Conservation (phyloP, 495 filamentous ascomycete genomes). For the Hypomontagnella monticulosa region DNA sequence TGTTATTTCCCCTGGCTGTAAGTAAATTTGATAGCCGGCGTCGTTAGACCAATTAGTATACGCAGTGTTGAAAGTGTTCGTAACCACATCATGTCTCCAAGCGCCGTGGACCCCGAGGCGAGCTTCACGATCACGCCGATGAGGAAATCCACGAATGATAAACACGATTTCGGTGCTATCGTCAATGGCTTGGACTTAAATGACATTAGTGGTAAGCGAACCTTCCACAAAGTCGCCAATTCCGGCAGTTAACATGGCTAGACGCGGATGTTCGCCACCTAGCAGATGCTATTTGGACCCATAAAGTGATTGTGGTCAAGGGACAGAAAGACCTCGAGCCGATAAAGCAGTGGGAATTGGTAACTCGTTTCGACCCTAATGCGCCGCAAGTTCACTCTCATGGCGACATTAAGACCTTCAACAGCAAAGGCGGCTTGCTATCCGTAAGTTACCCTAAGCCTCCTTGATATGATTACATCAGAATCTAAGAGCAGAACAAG, state of each 20-base stretch:
- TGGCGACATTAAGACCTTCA: slow-evolving; percentile 50
- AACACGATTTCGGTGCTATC: slow-evolving; percentile 43
- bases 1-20: neutral
- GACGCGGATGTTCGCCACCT: slow-evolving; percentile 50
- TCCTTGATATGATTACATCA: neutral
- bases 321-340: slow-evolving; percentile 50
- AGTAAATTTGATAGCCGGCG: neutral
- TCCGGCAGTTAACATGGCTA: slow-evolving; percentile 16
- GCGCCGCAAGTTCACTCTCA: slow-evolving; percentile 51
- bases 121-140: slow-evolving; percentile 35
- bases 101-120: slow-evolving; percentile 22
- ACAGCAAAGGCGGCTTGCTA: slow-evolving; percentile 40
- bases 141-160: slow-evolving; percentile 34
- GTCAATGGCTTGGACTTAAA: slow-evolving; percentile 45
- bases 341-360: slow-evolving; percentile 54
- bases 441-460: slow-evolving; percentile 28
- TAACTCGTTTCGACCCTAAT: slow-evolving; percentile 51
- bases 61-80: neutral
- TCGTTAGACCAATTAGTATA: no score
- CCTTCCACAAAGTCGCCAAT: neutral
- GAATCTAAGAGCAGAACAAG: slow-evolving; percentile 23
- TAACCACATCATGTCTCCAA: slow-evolving; percentile 27
- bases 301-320: slow-evolving; percentile 54
- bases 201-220: slow-evolving; percentile 36
- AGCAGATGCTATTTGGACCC: slow-evolving; percentile 50